A percentile compares a stretch with the other conserved stretches of the same genome.
phyloP scores from a whole-genome alignment of 1,139 yeast genomes.

The Diutina neorugosa region DNA sequence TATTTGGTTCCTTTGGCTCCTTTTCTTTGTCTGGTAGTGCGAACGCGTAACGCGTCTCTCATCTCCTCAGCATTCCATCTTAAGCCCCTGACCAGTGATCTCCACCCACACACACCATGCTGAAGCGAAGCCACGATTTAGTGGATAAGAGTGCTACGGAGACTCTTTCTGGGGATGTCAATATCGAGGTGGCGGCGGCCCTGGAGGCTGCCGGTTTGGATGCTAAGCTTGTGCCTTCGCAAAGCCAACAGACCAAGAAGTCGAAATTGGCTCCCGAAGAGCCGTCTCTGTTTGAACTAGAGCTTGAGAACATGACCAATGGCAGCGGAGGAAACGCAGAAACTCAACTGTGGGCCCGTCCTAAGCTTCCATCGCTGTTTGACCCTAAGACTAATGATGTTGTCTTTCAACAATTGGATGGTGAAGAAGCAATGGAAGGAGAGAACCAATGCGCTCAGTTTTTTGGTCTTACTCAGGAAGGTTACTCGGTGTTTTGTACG shows the following conservation, averaged over 20 bases:
- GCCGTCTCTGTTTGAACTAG: conserved; percentile 40
- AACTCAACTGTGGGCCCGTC: conserved; percentile 56
- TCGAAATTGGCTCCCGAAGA: not conserved
- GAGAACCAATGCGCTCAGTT: conserved; percentile 62
- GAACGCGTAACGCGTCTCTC: not conserved
- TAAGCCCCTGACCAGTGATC: not conserved
- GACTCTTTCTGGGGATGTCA: not conserved
- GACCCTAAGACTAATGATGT: conserved; percentile 40
- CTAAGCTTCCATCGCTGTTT: conserved; percentile 25
- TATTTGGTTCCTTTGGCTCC: too few species aligned
- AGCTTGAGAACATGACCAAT: conserved; percentile 46
- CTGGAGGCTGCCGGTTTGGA: not conserved
- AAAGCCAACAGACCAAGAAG: not conserved
- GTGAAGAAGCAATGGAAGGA: conserved; percentile 62
- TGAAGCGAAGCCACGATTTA: not conserved
- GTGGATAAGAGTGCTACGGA: not conserved
- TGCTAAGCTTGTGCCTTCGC: not conserved
- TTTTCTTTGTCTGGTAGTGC: too few species aligned
- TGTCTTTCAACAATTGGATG: conserved; percentile 86
- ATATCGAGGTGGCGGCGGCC: not conserved
- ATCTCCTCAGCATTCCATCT: not conserved
- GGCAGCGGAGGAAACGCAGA: conserved; percentile 20
- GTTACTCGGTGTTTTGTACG: conserved; percentile 80
- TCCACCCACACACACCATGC: not conserved
- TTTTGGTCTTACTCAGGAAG: conserved; percentile 84